These are phyloP conservation scores for Coniochaeta sp. DNA, from an alignment of 2,329 filamentous ascomycete genomes.

Conservation along the genomic window DNA sequence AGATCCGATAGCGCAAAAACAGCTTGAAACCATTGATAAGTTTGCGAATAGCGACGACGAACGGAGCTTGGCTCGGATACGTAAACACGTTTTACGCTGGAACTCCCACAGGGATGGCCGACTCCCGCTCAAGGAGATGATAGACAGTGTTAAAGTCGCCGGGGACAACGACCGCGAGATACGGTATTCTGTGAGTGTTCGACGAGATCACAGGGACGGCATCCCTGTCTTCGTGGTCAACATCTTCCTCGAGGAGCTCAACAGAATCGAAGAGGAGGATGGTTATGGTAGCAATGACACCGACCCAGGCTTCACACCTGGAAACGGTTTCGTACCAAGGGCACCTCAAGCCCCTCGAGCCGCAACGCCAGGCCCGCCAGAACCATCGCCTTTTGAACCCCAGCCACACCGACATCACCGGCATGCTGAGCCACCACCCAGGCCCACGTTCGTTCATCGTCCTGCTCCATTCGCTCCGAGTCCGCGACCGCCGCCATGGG, in stretches of 20 bases:
- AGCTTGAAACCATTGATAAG: conserved; percentile 8
- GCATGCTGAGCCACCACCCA: conserved; percentile 34
- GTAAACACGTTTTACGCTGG: conserved; percentile 4
- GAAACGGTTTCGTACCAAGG: neutral
- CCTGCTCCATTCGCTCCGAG: neutral
- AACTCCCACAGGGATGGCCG: conserved; percentile 4
- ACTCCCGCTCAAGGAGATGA: conserved; percentile 5
- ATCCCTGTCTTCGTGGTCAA: conserved; percentile 6
- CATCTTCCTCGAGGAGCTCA: conserved; percentile 13
- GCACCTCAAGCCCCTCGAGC: neutral
- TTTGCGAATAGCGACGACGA: conserved; percentile 1
- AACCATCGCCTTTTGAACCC: neutral
- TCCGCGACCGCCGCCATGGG: neutral
- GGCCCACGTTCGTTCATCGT: neutral
- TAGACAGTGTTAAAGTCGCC: conserved; percentile 3
- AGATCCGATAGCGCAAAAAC: conserved; percentile 1
- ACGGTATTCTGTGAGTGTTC: neutral
- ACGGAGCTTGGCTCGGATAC: neutral
- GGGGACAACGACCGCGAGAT: conserved; percentile 7
- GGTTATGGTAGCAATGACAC: neutral
- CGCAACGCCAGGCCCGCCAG: neutral
- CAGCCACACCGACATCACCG: conserved; percentile 18
- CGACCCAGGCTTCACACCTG: neutral
- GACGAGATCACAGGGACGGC: conserved; percentile 4
- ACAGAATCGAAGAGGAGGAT: conserved; percentile 8